Evolutionary conservation across 2,329 filamentous ascomycete genomes (phyloP), one percentile per base, ranked within the genome.

Genomic region (Herpotrichia juniperi): DNA sequence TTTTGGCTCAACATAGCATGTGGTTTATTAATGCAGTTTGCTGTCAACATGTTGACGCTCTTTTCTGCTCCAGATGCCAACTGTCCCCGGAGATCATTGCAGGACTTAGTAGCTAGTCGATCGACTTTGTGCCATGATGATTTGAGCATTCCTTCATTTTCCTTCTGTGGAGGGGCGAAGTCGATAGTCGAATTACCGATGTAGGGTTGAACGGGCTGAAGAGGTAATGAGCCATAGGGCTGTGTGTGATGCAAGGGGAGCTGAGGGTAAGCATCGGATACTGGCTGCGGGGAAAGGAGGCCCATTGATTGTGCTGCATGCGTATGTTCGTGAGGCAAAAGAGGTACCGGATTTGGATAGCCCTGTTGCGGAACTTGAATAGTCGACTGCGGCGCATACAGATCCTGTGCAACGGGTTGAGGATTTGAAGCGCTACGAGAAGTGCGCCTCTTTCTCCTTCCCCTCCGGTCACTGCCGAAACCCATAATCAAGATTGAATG

Each of bases 41-140:
- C 58, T 4, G 66, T 66, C 28, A 72, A 25, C 28, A 61, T 67
- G 9, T 59, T 63, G 7, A 56, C 54, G 28, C 63, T 62, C 50
- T 67, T 66, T 19, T 57, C 59, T 6, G 69, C 64, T 21, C 62
- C 60, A 24, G 67, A 62, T n/a, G 54, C 42, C 5, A 61, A 24
- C 25, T 56, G 51, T 17, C 32, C 51, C 14, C 63, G 60, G 16
- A 72, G 50, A 42, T 71, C 63, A 2, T 54, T 49, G 22, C 64
- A 68, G 1, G 69, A 71, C 34, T 61, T 69, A 8, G 65, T 57
- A 19, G 68, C 69, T 45, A 69, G 54, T 8, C 62, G 56, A 45
- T 70, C 68, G 6, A 67, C 46, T 53, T 57, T 66, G 17, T 67
- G 55, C 67, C 65, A 71, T 35, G 66, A 63, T 16, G 64, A 51